Base-by-base conservation (phyloP, 768 basidiomycete species). In the Leccinum obscurum region DNA sequence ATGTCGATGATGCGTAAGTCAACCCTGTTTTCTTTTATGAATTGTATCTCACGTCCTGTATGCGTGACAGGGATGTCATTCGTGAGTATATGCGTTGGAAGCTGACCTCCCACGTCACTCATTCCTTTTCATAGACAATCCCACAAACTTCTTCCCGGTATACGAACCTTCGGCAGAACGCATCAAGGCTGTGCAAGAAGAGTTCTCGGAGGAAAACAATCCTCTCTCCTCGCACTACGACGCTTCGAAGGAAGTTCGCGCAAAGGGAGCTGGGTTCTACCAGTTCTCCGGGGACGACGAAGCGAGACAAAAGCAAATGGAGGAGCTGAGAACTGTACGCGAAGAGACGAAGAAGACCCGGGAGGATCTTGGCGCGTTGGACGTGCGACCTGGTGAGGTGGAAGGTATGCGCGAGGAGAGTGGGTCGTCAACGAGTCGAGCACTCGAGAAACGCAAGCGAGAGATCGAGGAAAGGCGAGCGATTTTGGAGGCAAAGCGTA, bases 211-310 rank as follows among this genome's bases (percentile, higher is more conserved):
- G 63, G 77, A 56, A 9, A 83, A 88, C 63, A 89, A 88, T 51
- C 90, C 90, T 0, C 80, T 92, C 7, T 79, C 83, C 11, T 74
- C 81, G 3, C 93, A 97, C 72, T 99, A 93, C 70, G 92, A 98
- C 70, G 84, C 92, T 0, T 80, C 84, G 1, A 77, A 75, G 54
- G 96, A 99, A 75, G 87, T 90, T 20, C 90, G 97, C 15, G 85
- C 90, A 13, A 89, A 88, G 72, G 97, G 92, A 49, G 95, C 96
- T 1, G 95, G 85, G 1, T 93, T 90, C 75, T 97, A 96, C 73
- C 90, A 92, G 70, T 95, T 98, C 74, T 92, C 93, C 13, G 82
- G 72, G 3, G 93, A 97, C 66, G 92, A 94, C 68, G 90, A 91
- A 64, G 85, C 83, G 30, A 81, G 97, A 48, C 77, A 77, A 63